Percentiles rank a stretch among this genome's conserved stretches.
These are phyloP conservation scores for Casaregolazyma suthepensis DNA, from an alignment of 1,139 yeast genomes.

Conservation along the genomic window DNA sequence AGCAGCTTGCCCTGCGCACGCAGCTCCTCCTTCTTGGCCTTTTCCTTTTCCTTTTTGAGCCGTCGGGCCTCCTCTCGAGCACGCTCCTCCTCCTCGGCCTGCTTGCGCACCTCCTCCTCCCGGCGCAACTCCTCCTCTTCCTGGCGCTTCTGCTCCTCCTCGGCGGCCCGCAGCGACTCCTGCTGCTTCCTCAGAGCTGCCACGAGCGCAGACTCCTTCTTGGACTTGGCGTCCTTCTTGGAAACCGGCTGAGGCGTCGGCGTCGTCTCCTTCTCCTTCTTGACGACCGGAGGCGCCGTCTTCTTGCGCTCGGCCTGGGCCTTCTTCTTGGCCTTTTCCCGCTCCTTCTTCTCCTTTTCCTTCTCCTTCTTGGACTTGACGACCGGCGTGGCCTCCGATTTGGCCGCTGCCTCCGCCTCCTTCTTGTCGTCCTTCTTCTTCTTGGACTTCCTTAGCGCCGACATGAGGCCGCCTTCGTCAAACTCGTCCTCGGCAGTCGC, in stretches of 20 bases:
- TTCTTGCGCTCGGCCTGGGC: slow-evolving; percentile 86
- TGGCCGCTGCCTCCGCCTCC: slow-evolving; percentile 36
- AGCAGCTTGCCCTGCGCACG: slow-evolving; percentile 80
- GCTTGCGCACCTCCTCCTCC: slow-evolving; percentile 57
- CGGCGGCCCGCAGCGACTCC: slow-evolving; percentile 78
- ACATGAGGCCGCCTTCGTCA: slow-evolving; percentile 61
- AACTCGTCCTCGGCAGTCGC: slow-evolving; percentile 39
- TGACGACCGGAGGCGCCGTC: slow-evolving; percentile 55
- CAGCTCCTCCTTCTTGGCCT: slow-evolving; percentile 79
- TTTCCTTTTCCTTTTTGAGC: slow-evolving; percentile 66
- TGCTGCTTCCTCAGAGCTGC: slow-evolving; percentile 63
- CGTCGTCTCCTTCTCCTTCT: slow-evolving; percentile 30
- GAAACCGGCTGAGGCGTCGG: slow-evolving; percentile 30
- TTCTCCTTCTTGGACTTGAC: slow-evolving; percentile 92
- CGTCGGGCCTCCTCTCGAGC: slow-evolving; percentile 65
- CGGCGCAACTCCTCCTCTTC: slow-evolving; percentile 53
- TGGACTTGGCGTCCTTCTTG: slow-evolving; percentile 31
- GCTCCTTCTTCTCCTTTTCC: slow-evolving; percentile 95
- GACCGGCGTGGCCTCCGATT: slow-evolving; percentile 46
- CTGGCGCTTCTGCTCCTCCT: slow-evolving; percentile 58
- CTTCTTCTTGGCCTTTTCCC: slow-evolving; percentile 90
- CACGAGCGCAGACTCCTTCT: slow-evolving; percentile 34
- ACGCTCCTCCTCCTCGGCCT: slow-evolving; percentile 46
- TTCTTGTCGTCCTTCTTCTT: slow-evolving; percentile 61
- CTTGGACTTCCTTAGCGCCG: slow-evolving; percentile 74